A percentile compares a stretch with the other conserved stretches of the same genome.
These are phyloP conservation scores for Chalara sp. DNA, from an alignment of 2,329 filamentous ascomycete species.

Conservation along the genomic window DNA sequence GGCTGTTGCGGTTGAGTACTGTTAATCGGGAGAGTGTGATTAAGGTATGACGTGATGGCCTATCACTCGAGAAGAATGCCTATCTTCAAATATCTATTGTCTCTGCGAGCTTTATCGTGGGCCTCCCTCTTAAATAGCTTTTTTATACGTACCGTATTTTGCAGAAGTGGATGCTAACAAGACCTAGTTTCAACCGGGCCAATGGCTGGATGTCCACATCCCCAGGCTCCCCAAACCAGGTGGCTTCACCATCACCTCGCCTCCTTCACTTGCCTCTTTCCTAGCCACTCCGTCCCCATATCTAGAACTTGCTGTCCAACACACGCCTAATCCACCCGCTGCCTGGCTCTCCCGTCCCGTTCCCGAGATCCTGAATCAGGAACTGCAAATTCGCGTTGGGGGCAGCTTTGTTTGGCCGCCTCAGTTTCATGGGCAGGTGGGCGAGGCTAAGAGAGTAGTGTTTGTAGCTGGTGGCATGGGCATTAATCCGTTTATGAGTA, in stretches of 20 bases:
- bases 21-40: conserved; percentile 33
- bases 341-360: conserved; percentile 65
- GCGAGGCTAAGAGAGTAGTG: conserved; percentile 38
- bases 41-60: background rate
- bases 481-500: conserved; percentile 28
- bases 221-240: conserved; percentile 64
- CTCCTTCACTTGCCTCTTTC: conserved; percentile 44
- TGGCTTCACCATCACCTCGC: conserved; percentile 82
- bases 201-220: conserved; percentile 77
- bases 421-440: conserved; percentile 21
- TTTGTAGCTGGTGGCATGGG: conserved; percentile 43
- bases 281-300: conserved; percentile 14
- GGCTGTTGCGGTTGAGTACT: conserved; percentile 60
- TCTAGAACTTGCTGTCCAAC: conserved; percentile 73
- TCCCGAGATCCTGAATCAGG: conserved; percentile 48
- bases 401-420: conserved; percentile 79
- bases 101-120: too few species aligned
- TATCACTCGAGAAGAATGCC: background rate
- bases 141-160: too few species aligned
- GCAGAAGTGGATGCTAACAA: too few species aligned
- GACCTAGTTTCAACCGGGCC: too few species aligned
- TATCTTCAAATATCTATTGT: too few species aligned
- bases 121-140: too few species aligned
- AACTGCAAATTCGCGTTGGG: conserved; percentile 64
- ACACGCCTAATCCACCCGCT: conserved; percentile 67